Conservation (phyloP, 805 yeast genomes). For the Wickerhamiella alocasiicola region DNA sequence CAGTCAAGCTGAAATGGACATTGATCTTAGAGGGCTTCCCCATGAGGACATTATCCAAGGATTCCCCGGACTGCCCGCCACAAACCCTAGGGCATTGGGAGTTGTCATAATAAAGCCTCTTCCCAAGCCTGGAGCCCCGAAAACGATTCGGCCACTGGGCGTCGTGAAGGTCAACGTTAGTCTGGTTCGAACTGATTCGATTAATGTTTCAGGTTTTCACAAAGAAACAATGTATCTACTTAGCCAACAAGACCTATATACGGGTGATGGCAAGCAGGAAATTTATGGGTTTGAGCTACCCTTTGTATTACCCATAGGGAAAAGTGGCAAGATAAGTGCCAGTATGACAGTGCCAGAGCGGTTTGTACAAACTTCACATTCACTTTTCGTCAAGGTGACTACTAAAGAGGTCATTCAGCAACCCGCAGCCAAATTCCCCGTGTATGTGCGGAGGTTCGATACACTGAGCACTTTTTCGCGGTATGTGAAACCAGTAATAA, state of each 20-base stretch:
- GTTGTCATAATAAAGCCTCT: slow-evolving; percentile 27
- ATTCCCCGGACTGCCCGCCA: slow-evolving; percentile 33
- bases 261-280: slow-evolving; percentile 18
- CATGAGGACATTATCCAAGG: slow-evolving; percentile 33
- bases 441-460: slow-evolving; percentile 29
- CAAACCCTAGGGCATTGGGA: slow-evolving; percentile 32
- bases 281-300: slow-evolving; percentile 30
- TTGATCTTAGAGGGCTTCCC: slow-evolving; percentile 28
- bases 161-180: slow-evolving; percentile 26
- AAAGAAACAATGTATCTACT: slow-evolving; percentile 29
- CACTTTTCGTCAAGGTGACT: slow-evolving; percentile 23
- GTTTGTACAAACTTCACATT: slow-evolving; percentile 26
- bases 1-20: slow-evolving; percentile 2
- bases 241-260: slow-evolving; percentile 23
- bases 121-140: slow-evolving; percentile 9
- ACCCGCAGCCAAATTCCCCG: slow-evolving; percentile 22
- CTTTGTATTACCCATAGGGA: slow-evolving; percentile 29
- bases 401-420: slow-evolving; percentile 16
- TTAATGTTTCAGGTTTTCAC: slow-evolving; percentile 26
- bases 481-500: slow-evolving; percentile 24
- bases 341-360: slow-evolving; percentile 7
- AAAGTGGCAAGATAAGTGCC: slow-evolving; percentile 22
- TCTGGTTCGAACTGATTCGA: slow-evolving; percentile 30
- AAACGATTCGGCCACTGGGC: slow-evolving; percentile 17
- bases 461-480: slow-evolving; percentile 30